Percentiles rank a stretch among this genome's conserved stretches.
These are phyloP conservation scores for Domatiomyces catenatus DNA, from an alignment of 2,329 filamentous ascomycete genomes.

Conservation along the genomic window DNA sequence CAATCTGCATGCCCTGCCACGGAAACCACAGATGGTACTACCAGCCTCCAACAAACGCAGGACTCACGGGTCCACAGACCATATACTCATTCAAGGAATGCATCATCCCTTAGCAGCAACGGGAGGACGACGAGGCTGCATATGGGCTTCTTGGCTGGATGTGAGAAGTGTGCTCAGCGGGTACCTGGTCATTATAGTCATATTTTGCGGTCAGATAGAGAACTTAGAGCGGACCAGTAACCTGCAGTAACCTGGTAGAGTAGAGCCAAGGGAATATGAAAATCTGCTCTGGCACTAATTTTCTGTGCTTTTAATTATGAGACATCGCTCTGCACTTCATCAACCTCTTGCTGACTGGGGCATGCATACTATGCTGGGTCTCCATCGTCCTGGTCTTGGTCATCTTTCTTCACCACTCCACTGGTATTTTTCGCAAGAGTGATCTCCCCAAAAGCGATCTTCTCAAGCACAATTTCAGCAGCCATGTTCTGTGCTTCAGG, in stretches of 20 bases:
- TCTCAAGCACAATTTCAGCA: background rate
- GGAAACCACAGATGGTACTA: background rate
- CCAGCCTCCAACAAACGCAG: background rate
- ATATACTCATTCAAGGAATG: background rate
- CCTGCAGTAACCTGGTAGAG: no score
- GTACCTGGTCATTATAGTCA: slow-evolving; percentile 71
- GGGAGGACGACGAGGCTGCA: slow-evolving; percentile 40
- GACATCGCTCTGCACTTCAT: background rate
- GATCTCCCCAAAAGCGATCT: background rate
- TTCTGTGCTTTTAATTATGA: background rate
- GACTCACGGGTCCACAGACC: background rate
- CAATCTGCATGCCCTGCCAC: background rate
- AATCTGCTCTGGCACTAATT: no score
- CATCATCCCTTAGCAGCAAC: background rate
- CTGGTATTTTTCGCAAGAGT: background rate
- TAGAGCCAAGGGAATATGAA: background rate
- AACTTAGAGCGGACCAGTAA: no score
- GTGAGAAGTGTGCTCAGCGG: slow-evolving; percentile 59
- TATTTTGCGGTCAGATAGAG: slow-evolving; percentile 37
- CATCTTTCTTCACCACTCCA: background rate
- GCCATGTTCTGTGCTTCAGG: background rate
- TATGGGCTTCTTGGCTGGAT: slow-evolving; percentile 64
- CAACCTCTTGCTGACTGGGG: background rate
- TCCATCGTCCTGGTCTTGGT: background rate
- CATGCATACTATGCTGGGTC: background rate